These are phyloP conservation scores for Bolboschoenus planiculmis DNA, from an alignment of 176 grass and related monocot species.

Conservation along the genomic window DNA sequence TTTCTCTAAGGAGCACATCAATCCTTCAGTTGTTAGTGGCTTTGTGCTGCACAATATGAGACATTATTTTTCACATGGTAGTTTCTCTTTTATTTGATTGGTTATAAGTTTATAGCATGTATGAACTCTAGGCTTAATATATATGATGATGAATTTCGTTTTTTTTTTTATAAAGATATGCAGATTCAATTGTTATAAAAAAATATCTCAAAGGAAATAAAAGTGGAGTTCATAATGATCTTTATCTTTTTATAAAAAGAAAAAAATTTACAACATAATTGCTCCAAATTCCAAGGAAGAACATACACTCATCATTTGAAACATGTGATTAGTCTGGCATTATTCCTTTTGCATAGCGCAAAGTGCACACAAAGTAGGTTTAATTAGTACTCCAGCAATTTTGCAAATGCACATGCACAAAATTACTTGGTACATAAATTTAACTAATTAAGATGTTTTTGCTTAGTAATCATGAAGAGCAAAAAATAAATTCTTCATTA, in stretches of 20 bases:
- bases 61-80: too few relatives aligned
- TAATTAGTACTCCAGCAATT: not conserved
- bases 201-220: not conserved
- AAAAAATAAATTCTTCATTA: not conserved
- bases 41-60: not conserved
- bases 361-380: not conserved
- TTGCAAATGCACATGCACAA: not conserved
- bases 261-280: not conserved
- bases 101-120: too few relatives aligned
- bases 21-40: not conserved
- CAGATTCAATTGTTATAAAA: too few relatives aligned
- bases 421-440: not conserved
- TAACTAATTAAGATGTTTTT: not conserved
- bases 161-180: too few relatives aligned
- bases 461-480: not conserved
- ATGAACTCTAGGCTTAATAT: too few relatives aligned
- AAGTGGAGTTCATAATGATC: too few relatives aligned
- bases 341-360: not conserved
- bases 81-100: too few relatives aligned
- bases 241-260: not conserved
- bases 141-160: too few relatives aligned
- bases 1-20: not conserved
- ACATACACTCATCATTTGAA: not conserved
- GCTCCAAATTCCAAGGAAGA: not conserved
- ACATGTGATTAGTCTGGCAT: not conserved